Evolutionary conservation across 352 stramenopile species (phyloP).

Genomic region (Phytophthora foliorum): DNA sequence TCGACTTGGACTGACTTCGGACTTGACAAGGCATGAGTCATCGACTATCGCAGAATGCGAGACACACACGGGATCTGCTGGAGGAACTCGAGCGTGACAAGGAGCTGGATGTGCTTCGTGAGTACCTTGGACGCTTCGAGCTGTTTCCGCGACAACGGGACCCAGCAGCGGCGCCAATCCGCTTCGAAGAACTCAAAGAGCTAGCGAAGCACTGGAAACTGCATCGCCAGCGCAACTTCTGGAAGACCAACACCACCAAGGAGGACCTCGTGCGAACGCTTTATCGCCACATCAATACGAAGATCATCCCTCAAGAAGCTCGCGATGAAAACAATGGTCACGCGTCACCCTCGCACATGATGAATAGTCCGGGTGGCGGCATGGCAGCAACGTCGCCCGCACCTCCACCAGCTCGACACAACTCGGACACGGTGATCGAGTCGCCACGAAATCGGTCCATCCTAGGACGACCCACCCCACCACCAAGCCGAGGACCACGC

Average conservation of each 20-base stretch:
- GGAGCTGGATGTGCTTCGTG: conserved; percentile 86
- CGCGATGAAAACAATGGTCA: conserved; percentile 53
- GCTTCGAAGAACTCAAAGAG: conserved; percentile 93
- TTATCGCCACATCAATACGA: conserved; percentile 90
- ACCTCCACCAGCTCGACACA: conserved; percentile 50
- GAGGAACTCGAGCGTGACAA: conserved; percentile 90
- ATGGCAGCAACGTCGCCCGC: conserved; percentile 35
- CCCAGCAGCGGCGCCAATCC: conserved; percentile 78
- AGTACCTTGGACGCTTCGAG: conserved; percentile 85
- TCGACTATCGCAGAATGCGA: conserved; percentile 83
- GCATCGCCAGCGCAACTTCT: conserved; percentile 91
- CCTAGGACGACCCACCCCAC: conserved; percentile 33
- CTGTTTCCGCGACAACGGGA: conserved; percentile 84
- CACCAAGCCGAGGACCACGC: conserved; percentile 32
- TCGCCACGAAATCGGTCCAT: conserved; percentile 71
- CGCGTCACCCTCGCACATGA: conserved; percentile 22
- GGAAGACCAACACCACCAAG: conserved; percentile 91
- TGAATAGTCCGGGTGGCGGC: conserved; percentile 19
- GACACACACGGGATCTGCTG: conserved; percentile 83
- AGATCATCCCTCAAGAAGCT: conserved; percentile 77
- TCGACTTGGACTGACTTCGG: not conserved
- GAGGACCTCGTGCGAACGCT: conserved; percentile 89
- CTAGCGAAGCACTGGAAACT: conserved; percentile 92
- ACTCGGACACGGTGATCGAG: conserved; percentile 40
- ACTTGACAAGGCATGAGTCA: conserved; percentile 66